Conservation (phyloP, 73 alveolate species). For the Urostyla sp. region DNA sequence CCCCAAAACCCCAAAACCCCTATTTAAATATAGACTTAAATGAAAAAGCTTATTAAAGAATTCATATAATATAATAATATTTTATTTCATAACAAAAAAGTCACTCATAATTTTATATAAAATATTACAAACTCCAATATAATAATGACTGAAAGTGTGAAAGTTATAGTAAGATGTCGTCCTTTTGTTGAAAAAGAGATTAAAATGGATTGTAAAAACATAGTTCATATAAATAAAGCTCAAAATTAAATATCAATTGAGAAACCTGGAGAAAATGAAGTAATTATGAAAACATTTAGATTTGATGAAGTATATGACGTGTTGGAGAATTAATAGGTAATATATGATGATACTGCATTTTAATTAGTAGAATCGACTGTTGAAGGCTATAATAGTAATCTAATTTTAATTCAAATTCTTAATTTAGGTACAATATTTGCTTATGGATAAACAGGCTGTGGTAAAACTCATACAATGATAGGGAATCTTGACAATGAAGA, state of each 20-base stretch:
- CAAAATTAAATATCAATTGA: conserved; percentile 66
- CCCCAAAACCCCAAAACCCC: too few relatives aligned
- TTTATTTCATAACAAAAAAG: too few relatives aligned
- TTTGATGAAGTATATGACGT: conserved; percentile 87
- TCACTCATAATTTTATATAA: too few relatives aligned
- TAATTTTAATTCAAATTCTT: not conserved
- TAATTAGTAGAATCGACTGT: conserved; percentile 89
- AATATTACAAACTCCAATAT: not conserved
- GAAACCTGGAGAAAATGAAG: conserved; percentile 67
- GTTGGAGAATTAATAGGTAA: conserved; percentile 77
- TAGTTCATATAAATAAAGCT: conserved; percentile 73
- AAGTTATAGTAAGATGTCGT: conserved; percentile 90
- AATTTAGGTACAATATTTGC: conserved; percentile 94
- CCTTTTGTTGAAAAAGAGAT: conserved; percentile 84
- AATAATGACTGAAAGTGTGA: conserved; percentile 82
- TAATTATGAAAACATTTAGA: conserved; percentile 79
- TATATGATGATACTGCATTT: conserved; percentile 89
- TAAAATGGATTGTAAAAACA: conserved; percentile 75
- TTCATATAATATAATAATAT: too few relatives aligned
- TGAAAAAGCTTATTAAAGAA: too few relatives aligned
- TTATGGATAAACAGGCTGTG: conserved; percentile 99
- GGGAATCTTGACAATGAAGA: conserved; percentile 91
- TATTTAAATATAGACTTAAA: too few relatives aligned
- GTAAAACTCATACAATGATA: conserved; percentile 98
- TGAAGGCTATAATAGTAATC: conserved; percentile 95